Conservation (phyloP, 1,284 basidiomycete genomes). For the Irpex sp. region DNA sequence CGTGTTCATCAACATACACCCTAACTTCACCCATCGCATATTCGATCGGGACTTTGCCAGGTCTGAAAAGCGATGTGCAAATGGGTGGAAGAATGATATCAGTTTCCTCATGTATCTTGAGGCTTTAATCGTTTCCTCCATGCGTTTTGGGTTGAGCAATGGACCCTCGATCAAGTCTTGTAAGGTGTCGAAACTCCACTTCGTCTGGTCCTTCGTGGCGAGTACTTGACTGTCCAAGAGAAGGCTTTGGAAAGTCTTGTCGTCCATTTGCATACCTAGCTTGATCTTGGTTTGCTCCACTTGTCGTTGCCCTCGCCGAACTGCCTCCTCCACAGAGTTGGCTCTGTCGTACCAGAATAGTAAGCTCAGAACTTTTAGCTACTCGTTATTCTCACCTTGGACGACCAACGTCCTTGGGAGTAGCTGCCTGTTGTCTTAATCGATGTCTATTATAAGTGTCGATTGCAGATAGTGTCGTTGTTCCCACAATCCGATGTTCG, state of each 20-base stretch:
- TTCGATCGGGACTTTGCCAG: constrained; percentile 59
- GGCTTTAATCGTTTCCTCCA: constrained; percentile 94
- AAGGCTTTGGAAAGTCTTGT: constrained; percentile 80
- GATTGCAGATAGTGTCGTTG: constrained; percentile 83
- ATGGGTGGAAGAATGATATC: constrained; percentile 92
- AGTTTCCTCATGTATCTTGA: constrained; percentile 86
- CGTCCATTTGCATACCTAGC: constrained; percentile 90
- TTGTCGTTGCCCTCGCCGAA: constrained; percentile 85
- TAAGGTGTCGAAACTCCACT: constrained; percentile 91
- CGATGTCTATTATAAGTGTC: constrained; percentile 90
- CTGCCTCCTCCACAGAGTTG: constrained; percentile 83
- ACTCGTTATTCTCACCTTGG: constrained; percentile 43
- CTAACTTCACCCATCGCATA: constrained; percentile 81
- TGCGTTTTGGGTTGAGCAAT: constrained; percentile 84
- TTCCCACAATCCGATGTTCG: constrained; percentile 79
- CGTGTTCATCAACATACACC: constrained; percentile 79
- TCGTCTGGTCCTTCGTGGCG: constrained; percentile 84
- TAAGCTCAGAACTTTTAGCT: not conserved
- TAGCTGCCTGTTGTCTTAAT: constrained; percentile 55
- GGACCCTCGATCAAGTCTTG: constrained; percentile 93
- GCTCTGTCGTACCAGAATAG: constrained; percentile 44
- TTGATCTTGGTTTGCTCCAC: constrained; percentile 90
- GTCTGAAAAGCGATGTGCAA: constrained; percentile 82
- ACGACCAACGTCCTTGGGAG: constrained; percentile 48
- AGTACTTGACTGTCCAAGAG: constrained; percentile 88